Base-by-base conservation (phyloP, 108 stramenopile species). In the Heterococcus sp. region DNA sequence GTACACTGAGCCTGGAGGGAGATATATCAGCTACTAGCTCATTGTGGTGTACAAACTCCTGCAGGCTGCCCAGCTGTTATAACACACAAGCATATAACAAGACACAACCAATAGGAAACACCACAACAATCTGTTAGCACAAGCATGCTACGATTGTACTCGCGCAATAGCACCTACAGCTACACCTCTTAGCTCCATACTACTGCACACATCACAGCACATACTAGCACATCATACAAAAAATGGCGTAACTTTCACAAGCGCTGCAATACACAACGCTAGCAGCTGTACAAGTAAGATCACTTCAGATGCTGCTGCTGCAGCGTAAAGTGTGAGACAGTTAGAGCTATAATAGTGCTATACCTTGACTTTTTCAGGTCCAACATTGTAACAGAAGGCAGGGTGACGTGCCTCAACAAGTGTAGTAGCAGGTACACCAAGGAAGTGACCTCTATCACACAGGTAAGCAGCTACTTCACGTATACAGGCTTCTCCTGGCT, bases 391-490 rank as follows among this genome's bases (percentile, higher is more conserved):
- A 80, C 94, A 88, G 86, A 97, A 94, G 21, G 84, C 87, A 5
- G 93, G 92, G 84, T 98, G 96, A 26, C 93, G 86, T 28, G 93
- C 93, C 86, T 96, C 94, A 0, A 92, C 97, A 35, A 98, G 86
- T 1, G 94, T 96, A 30, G 98, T 99, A 91, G 93, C 92, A 26
- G 98, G 98, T 2, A 97, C 97, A 68, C 87, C 89, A 30, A 88
- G 82, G 71, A 97, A 93, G 73, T 84, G 73, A 5, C 33, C n/a
- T 8, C 69, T 46, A 46, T 84, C 83, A 58, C 69, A 39, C 31
- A 99, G 79, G 78, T 92, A 99, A 2, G 98, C 98, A 3, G 98
- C 98, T 27, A 96, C 94, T 79, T 99, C 98, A 28, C 97, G 88
- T n/a, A 94, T 40, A 72, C 92, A 96, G 3, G 94, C 93, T 87